Evolutionary conservation across 2,329 filamentous ascomycete species (phyloP).

Genomic region (Diaporthe helianthi): DNA sequence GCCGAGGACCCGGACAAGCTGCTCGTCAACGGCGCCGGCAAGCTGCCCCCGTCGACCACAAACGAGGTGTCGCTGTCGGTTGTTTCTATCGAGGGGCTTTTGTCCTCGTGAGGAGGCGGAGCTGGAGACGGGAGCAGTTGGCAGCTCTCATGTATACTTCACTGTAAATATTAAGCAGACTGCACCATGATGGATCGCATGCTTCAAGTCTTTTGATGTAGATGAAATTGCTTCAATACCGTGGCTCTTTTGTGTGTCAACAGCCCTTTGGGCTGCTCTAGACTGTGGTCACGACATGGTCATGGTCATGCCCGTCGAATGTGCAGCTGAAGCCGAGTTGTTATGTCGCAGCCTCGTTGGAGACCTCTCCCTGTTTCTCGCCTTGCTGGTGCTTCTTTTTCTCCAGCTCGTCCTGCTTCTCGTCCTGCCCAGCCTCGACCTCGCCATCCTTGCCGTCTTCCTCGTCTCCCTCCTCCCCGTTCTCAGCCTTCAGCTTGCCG

Average conservation of each 20-base stretch:
- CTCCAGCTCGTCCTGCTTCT: constrained; percentile 5
- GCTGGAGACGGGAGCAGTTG: not conserved
- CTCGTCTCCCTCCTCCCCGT: constrained; percentile 34
- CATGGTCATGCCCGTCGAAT: not conserved
- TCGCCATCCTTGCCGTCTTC: constrained; percentile 13
- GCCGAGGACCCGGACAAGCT: constrained; percentile 44
- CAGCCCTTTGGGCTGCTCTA: not conserved
- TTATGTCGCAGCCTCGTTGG: constrained; percentile 7
- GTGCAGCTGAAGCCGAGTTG: no score
- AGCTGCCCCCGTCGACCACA: constrained; percentile 54
- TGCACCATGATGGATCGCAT: not conserved
- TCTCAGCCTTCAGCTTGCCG: constrained; percentile 65
- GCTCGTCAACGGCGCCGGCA: constrained; percentile 54
- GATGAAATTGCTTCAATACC: not conserved
- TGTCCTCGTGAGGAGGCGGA: constrained; percentile 2
- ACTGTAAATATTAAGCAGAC: constrained; percentile 7
- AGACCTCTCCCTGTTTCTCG: not conserved
- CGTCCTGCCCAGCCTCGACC: not conserved
- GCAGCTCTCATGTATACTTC: constrained; percentile 1
- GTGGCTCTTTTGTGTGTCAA: not conserved
- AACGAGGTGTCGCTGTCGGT: constrained; percentile 52
- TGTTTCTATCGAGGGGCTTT: constrained; percentile 37
- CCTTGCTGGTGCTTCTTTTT: not conserved
- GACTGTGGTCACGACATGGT: not conserved
- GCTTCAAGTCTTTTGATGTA: not conserved